Percentiles rank a stretch among this genome's conserved stretches.
These are phyloP conservation scores for Termitomyces sp. DNA, from an alignment of 768 basidiomycete species.

Conservation along the genomic window DNA sequence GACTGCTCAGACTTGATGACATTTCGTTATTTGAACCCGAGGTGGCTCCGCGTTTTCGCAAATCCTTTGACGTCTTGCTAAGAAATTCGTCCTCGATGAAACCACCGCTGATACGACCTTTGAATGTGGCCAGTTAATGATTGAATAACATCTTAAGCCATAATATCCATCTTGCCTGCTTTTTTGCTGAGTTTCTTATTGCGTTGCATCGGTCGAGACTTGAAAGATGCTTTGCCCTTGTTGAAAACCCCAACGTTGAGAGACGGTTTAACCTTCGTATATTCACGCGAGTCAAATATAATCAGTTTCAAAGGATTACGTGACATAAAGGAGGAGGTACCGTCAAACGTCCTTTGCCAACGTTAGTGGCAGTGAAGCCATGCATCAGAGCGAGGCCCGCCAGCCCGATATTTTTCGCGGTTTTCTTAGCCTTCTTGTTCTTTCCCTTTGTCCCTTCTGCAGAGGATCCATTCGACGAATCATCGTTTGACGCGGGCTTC, in stretches of 20 bases:
- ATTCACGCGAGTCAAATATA: not conserved
- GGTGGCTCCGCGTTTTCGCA: not conserved
- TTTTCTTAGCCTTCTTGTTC: slow-evolving; percentile 19
- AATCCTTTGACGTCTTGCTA: not conserved
- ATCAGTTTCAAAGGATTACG: not conserved
- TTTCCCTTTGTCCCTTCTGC: slow-evolving; percentile 11
- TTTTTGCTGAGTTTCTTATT: slow-evolving; percentile 14
- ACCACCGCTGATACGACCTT: not conserved
- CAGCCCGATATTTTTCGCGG: slow-evolving; percentile 29
- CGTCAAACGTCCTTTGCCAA: slow-evolving; percentile 58
- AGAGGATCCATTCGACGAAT: slow-evolving; percentile 9
- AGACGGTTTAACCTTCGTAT: slow-evolving; percentile 36
- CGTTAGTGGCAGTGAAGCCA: slow-evolving; percentile 56
- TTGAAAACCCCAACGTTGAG: slow-evolving; percentile 51
- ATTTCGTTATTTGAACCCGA: not conserved
- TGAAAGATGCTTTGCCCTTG: slow-evolving; percentile 58
- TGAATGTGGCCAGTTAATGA: not conserved
- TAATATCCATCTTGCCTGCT: slow-evolving; percentile 18
- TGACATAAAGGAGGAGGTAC: slow-evolving; percentile 25
- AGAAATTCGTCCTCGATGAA: slow-evolving; percentile 9
- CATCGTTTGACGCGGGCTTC: slow-evolving; percentile 20
- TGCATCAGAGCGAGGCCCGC: slow-evolving; percentile 62
- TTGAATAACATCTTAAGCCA: not conserved
- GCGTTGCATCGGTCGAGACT: slow-evolving; percentile 18
- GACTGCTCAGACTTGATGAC: not conserved